These are phyloP conservation scores for Diversispora eburnea DNA, from an alignment of 192 early-diverging fungal species.

Conservation along the genomic window DNA sequence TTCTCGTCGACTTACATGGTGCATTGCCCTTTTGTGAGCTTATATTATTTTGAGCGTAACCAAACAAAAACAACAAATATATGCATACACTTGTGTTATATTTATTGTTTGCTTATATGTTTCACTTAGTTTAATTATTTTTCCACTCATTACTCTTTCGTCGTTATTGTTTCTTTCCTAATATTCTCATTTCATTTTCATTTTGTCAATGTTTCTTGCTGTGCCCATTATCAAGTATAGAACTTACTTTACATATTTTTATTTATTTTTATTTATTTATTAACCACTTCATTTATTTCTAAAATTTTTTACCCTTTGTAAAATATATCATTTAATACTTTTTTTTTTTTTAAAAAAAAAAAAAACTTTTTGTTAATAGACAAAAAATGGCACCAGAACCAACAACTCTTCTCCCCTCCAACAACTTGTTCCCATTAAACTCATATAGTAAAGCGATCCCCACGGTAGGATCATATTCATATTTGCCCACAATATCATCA, in stretches of 20 bases:
- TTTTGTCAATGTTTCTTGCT: neutral
- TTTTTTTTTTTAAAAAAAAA: neutral
- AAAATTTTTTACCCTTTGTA: neutral
- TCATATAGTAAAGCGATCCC: conserved; percentile 9
- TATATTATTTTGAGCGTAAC: neutral
- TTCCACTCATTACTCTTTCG: neutral
- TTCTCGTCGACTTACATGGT: neutral
- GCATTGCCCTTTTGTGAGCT: conserved; percentile 6
- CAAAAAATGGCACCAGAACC: conserved; percentile 13
- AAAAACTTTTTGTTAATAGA: neutral
- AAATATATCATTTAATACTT: neutral
- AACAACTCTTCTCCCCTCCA: conserved; percentile 4
- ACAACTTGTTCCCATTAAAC: neutral
- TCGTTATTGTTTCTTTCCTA: neutral
- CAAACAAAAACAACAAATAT: conserved; percentile 18
- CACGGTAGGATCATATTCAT: neutral
- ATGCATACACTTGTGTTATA: neutral
- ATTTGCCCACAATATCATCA: neutral
- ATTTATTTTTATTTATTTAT: too few species aligned
- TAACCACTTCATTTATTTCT: too few species aligned
- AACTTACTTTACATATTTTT: too few species aligned
- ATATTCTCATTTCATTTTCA: neutral
- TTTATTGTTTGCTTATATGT: neutral
- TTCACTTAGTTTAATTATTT: neutral
- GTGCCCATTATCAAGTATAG: too few species aligned